These are phyloP conservation scores for Lentinula raphanica DNA, from an alignment of 768 basidiomycete genomes.

Conservation along the genomic window DNA sequence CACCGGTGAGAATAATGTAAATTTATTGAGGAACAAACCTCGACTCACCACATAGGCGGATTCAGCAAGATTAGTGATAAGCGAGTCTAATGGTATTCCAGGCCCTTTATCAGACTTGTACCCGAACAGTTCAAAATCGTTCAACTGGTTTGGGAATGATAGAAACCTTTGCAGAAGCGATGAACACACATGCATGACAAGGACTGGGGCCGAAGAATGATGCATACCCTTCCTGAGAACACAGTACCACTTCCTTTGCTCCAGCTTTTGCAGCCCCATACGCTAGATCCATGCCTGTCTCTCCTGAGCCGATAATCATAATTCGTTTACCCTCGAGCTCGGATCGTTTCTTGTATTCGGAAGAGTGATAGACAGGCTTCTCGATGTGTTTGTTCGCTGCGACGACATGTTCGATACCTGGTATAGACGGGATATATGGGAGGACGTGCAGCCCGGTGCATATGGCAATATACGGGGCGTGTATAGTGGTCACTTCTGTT, in stretches of 20 bases:
- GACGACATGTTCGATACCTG: slow-evolving; percentile 40
- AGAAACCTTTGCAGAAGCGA: slow-evolving; percentile 34
- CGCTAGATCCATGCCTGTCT: slow-evolving; percentile 60
- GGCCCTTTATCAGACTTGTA: slow-evolving; percentile 34
- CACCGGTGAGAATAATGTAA: too few relatives aligned
- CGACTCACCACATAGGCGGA: slow-evolving; percentile 42
- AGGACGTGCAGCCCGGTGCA: slow-evolving; percentile 55
- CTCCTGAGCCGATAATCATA: slow-evolving; percentile 55
- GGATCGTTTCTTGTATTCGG: slow-evolving; percentile 41
- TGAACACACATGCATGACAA: background rate
- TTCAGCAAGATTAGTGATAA: slow-evolving; percentile 57
- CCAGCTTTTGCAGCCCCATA: slow-evolving; percentile 45
- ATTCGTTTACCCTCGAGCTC: slow-evolving; percentile 43
- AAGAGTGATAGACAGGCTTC: slow-evolving; percentile 40
- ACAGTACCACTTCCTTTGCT: slow-evolving; percentile 47
- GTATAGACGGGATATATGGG: slow-evolving; percentile 44
- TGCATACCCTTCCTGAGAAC: slow-evolving; percentile 42
- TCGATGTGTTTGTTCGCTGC: slow-evolving; percentile 6
- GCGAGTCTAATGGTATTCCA: slow-evolving; percentile 35
- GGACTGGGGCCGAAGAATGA: background rate
- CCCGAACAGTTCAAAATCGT: slow-evolving; percentile 54
- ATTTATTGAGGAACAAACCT: background rate
- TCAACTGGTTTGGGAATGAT: slow-evolving; percentile 55
- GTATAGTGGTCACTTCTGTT: slow-evolving; percentile 24
- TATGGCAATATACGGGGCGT: slow-evolving; percentile 39